Conservation (phyloP, 179 eudicot species). For the Corrigiola litoralis region DNA sequence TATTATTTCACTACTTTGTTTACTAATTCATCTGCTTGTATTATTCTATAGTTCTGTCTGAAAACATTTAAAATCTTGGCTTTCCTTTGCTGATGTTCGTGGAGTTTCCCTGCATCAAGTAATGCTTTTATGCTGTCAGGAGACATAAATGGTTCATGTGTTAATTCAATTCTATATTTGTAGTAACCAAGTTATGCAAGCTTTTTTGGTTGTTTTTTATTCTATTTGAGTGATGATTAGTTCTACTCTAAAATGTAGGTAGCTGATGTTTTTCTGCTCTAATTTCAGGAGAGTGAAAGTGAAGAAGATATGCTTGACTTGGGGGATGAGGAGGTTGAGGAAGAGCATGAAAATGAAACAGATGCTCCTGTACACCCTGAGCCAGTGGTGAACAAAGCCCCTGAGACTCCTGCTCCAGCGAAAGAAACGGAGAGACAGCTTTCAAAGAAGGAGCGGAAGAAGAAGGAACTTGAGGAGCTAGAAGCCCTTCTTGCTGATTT, state of each 20-base stretch:
- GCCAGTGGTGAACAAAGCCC: conserved; percentile 47
- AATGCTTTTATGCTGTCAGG: too few species aligned
- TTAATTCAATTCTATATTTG: too few species aligned
- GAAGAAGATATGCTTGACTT: conserved; percentile 71
- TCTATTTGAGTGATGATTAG: not conserved
- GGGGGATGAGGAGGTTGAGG: conserved; percentile 67
- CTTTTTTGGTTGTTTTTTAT: not conserved
- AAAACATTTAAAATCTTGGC: not conserved
- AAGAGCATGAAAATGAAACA: conserved; percentile 63
- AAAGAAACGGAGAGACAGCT: conserved; percentile 76
- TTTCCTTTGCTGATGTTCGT: not conserved
- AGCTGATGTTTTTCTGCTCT: conserved; percentile 6
- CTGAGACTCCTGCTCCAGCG: conserved; percentile 41
- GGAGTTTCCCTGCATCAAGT: not conserved
- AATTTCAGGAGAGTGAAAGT: conserved; percentile 73
- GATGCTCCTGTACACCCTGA: conserved; percentile 45
- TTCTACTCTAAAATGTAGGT: not conserved
- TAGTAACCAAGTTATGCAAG: not conserved
- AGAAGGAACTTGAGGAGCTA: conserved; percentile 78
- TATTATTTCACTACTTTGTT: too few species aligned
- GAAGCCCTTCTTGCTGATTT: conserved; percentile 81
- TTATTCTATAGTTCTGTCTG: too few species aligned
- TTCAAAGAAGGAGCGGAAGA: conserved; percentile 73
- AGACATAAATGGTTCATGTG: too few species aligned
- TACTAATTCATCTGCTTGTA: too few species aligned